Evolutionary conservation across 176 grass and related monocot species (phyloP), one percentile per base, ranked within the genome.

Genomic region (Ananas comosus): DNA sequence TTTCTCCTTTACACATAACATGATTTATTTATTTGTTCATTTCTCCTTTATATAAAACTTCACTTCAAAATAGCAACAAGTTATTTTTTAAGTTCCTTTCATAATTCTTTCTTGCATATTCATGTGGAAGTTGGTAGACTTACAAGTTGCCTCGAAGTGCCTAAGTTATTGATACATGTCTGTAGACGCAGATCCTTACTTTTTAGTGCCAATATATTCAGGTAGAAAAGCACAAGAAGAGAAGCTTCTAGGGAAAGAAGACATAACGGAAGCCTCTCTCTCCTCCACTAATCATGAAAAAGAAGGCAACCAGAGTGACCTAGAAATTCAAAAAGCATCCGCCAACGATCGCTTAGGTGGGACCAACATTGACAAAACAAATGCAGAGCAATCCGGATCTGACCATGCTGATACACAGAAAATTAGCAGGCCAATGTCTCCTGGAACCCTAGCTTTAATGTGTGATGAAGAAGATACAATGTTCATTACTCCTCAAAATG

Each of bases 381-480:
- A 17, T 63, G 19, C 68, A 73, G 84, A 93, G 77, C 84, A 81
- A 74, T 86, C 78, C 56, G 76, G 72, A 65, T 73, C 75, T 64
- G 83, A 88, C 64, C 48, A 28, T 14, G 50, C 21, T 27, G 86
- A 90, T 79, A 85, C 70, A 24, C 86, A 93, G 28, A 92, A 90
- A 48, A 79, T 64, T 22, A 70, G 70, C 71, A 82, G 87, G 78
- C 84, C 90, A 72, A 88, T 93, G 87, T 99, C 94, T 78, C 94
- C 94, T 73, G 82, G 78, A 70, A 99, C 94, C 56, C 64, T 99
- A 75, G 87, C 87, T 48, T 69, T 99, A 53, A 84, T 93, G 90
- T 99, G 94, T 72, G 82, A 99, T 48, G 94, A 99, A 74, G 73
- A 81, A 77, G 87, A 93, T 64, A 72, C 84, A 42, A 73, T 91